A percentile compares a stretch with the other conserved stretches of the same genome.
These are phyloP conservation scores for Amanita muscaria DNA, from an alignment of 768 basidiomycete species.

Conservation along the genomic window DNA sequence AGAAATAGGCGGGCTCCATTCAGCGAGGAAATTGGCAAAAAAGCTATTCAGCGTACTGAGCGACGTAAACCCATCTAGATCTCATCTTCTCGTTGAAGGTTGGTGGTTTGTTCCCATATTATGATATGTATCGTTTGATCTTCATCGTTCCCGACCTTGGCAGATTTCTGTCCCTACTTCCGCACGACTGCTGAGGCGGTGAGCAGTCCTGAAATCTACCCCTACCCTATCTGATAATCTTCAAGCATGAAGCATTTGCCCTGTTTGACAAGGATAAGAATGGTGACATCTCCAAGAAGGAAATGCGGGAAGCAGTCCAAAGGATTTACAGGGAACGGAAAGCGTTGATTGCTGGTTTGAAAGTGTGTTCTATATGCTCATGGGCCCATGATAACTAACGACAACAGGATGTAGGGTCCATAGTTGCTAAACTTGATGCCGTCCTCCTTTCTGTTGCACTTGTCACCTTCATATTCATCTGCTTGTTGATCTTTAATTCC, in stretches of 20 bases:
- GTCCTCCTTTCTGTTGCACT: conserved; percentile 56
- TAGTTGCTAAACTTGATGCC: conserved; percentile 70
- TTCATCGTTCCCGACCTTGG: not conserved
- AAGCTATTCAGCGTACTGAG: conserved; percentile 60
- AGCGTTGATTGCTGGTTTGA: conserved; percentile 58
- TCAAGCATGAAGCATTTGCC: conserved; percentile 56
- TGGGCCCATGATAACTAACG: not conserved
- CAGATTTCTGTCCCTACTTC: conserved; percentile 78
- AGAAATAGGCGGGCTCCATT: conserved; percentile 47
- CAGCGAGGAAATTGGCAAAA: conserved; percentile 57
- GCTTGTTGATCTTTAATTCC: conserved; percentile 65
- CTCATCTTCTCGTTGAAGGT: conserved; percentile 64
- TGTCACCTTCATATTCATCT: conserved; percentile 55
- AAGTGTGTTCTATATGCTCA: conserved; percentile 31
- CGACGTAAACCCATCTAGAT: conserved; percentile 48
- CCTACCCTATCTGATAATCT: conserved; percentile 7
- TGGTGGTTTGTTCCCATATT: too few relatives aligned
- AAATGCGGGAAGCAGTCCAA: conserved; percentile 80
- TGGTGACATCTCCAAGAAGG: conserved; percentile 66
- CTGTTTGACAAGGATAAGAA: conserved; percentile 79
- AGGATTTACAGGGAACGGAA: conserved; percentile 75
- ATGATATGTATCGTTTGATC: not conserved
- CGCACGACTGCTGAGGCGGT: conserved; percentile 64
- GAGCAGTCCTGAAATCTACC: conserved; percentile 15
- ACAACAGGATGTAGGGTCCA: conserved; percentile 56